These are phyloP conservation scores for Dioscorea dumetorum DNA, from an alignment of 106 monocot species.

Conservation along the genomic window DNA sequence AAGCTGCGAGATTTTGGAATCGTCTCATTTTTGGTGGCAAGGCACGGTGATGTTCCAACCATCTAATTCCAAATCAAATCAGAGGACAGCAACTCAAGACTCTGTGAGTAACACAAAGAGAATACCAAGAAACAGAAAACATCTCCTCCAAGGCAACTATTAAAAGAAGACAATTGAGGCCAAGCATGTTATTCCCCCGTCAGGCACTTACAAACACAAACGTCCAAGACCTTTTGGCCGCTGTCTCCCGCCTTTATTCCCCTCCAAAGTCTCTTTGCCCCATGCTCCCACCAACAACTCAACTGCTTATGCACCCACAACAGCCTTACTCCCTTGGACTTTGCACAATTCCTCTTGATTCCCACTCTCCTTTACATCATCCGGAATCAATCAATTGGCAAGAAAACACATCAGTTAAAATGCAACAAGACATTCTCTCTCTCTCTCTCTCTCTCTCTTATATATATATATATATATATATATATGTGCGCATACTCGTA, in stretches of 20 bases:
- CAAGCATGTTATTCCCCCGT: conserved; percentile 7
- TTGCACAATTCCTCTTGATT: conserved; percentile 24
- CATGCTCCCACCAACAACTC: conserved; percentile 8
- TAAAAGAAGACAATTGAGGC: background rate
- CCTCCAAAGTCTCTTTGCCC: conserved; percentile 1
- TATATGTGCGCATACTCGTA: background rate
- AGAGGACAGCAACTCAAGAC: background rate
- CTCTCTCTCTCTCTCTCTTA: no score
- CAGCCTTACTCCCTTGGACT: conserved; percentile 28
- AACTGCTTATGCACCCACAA: conserved; percentile 15
- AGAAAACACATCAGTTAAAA: conserved; percentile 14
- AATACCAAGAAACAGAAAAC: background rate
- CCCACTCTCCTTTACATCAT: conserved; percentile 17
- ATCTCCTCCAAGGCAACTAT: background rate
- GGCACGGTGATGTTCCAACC: background rate
- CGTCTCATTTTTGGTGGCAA: background rate
- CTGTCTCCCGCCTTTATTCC: conserved; percentile 2
- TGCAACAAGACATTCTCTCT: conserved; percentile 3
- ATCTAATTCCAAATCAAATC: background rate
- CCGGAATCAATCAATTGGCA: conserved; percentile 10
- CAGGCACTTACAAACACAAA: conserved; percentile 17
- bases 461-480: background rate
- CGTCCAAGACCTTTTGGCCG: conserved; percentile 2
- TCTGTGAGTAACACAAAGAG: background rate
- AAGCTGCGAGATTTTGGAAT: background rate